A percentile compares a stretch with the other conserved stretches of the same genome.
Evolutionary conservation across 2,329 filamentous ascomycete genomes (phyloP).

Genomic region (Lasiodiplodia theobromae): DNA sequence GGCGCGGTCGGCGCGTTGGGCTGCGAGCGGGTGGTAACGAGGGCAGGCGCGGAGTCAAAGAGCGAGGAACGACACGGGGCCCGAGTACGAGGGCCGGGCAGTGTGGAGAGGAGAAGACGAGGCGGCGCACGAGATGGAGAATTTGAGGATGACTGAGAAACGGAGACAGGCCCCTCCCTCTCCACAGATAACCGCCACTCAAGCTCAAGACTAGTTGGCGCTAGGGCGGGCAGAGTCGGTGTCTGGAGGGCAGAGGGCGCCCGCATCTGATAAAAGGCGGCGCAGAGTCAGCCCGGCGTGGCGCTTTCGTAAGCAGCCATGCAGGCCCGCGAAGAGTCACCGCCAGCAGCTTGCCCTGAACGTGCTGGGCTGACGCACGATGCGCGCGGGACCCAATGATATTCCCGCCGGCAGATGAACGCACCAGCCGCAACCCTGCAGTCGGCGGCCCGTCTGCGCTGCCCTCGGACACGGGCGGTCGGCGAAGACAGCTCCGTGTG

Average conservation of each 20-base stretch:
- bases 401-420: background rate
- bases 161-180: background rate
- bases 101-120: background rate
- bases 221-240: constrained; percentile 13
- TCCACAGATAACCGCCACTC: constrained; percentile 16
- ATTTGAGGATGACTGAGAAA: background rate
- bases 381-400: constrained; percentile 10
- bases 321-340: constrained; percentile 22
- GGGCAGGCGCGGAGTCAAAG: too few species aligned
- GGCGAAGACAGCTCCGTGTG: background rate
- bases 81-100: background rate
- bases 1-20: constrained; percentile 9
- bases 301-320: constrained; percentile 25
- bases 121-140: background rate
- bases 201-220: constrained; percentile 16
- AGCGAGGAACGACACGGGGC: background rate
- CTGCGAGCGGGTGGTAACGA: background rate
- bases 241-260: background rate
- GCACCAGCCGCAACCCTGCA: constrained; percentile 1
- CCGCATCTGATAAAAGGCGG: constrained; percentile 23
- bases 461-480: constrained; percentile 11
- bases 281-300: constrained; percentile 14
- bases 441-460: background rate
- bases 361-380: constrained; percentile 17
- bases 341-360: constrained; percentile 18